A percentile compares a stretch with the other conserved stretches of the same genome.
phyloP scores from a whole-genome alignment of 176 grass and related monocot genomes.

The Rhynchospora pubera region DNA sequence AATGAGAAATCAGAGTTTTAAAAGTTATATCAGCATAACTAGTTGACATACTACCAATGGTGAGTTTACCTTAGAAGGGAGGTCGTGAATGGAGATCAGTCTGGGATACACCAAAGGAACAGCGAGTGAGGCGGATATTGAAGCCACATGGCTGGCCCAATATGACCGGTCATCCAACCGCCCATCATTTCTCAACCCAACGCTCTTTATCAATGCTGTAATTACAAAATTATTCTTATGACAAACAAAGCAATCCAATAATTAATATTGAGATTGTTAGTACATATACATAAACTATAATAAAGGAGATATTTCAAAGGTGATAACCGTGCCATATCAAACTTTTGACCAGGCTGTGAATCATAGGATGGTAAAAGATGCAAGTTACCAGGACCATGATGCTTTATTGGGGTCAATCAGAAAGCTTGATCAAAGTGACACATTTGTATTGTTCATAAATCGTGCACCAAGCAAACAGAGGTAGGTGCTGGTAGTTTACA shows the following conservation, averaged over 20 bases:
- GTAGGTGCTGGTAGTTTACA: not conserved
- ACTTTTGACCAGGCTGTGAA: not conserved
- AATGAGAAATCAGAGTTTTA: not conserved
- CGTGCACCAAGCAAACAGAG: not conserved
- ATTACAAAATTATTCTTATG: not conserved
- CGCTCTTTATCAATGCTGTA: constrained; percentile 67
- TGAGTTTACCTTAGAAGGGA: constrained; percentile 49
- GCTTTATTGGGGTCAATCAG: not conserved
- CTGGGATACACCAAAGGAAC: constrained; percentile 82
- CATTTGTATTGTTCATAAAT: not conserved
- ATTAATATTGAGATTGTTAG: not conserved
- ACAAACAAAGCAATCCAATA: not conserved
- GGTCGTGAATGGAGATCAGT: constrained; percentile 75
- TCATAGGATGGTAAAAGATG: not conserved
- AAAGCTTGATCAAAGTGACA: not conserved
- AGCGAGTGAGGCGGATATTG: constrained; percentile 51
- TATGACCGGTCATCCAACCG: constrained; percentile 75
- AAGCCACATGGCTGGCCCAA: constrained; percentile 49
- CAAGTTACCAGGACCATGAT: not conserved
- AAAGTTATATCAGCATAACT: not conserved
- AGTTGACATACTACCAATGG: not conserved
- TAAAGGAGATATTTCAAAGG: not conserved
- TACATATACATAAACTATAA: not conserved
- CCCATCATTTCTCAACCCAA: constrained; percentile 74
- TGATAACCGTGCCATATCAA: not conserved